Evolutionary conservation across 306 rosid species (phyloP).

Genomic region (Fragaria nilgerrensis): DNA sequence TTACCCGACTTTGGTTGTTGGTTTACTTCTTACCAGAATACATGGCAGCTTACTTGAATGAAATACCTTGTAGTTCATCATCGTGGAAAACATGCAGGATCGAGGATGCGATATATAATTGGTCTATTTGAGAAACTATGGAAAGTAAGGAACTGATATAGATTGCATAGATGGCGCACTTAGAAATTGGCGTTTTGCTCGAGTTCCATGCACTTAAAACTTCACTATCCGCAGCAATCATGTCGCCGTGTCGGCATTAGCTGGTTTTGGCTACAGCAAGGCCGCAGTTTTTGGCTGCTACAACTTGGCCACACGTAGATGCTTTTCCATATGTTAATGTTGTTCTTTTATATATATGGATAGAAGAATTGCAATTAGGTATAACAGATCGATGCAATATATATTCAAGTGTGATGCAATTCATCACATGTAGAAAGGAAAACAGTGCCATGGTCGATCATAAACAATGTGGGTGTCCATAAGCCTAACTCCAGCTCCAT

Average conservation of each 20-base stretch:
- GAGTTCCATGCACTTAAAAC: not conserved
- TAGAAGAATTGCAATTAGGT: not conserved
- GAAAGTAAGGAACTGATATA: not conserved
- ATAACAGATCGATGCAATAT: not conserved
- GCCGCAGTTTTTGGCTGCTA: not conserved
- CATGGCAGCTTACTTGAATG: not conserved
- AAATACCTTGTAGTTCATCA: not conserved
- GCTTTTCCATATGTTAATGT: not conserved
- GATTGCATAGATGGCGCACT: not conserved
- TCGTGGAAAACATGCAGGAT: not conserved
- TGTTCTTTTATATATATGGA: too few relatives aligned
- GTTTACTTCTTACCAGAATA: not conserved
- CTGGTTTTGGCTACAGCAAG: not conserved
- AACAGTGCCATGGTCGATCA: not conserved
- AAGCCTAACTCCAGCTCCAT: constrained; percentile 10
- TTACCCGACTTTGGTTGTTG: not conserved
- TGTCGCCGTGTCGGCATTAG: not conserved
- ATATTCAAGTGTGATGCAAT: not conserved
- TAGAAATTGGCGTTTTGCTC: constrained; percentile 2
- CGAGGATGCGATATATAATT: too few relatives aligned
- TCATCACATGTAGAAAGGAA: not conserved
- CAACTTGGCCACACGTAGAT: not conserved
- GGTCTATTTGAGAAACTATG: not conserved
- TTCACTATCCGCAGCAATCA: not conserved
- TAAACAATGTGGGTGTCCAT: not conserved